phyloP scores from a whole-genome alignment of 1,139 yeast species.

The Diutina pseudorugosa region DNA sequence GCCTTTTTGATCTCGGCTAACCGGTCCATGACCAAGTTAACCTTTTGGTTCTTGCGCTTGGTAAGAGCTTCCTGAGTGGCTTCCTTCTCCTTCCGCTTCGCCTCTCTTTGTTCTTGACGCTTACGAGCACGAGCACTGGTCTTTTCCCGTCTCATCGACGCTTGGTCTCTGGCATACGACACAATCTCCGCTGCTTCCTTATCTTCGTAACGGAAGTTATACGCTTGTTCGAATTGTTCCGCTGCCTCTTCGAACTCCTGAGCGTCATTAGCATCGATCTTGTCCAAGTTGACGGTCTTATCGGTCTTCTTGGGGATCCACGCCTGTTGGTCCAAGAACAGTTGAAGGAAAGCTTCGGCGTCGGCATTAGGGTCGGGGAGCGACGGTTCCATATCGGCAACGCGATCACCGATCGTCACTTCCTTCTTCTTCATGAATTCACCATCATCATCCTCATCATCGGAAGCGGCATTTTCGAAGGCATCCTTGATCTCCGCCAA shows the following conservation, averaged over 20 bases:
- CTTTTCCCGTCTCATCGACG: constrained; percentile 75
- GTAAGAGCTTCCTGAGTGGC: constrained; percentile 52
- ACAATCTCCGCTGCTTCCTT: constrained; percentile 84
- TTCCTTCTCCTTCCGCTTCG: constrained; percentile 36
- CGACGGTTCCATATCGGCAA: neutral
- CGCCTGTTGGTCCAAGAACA: constrained; percentile 65
- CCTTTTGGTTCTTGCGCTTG: constrained; percentile 63
- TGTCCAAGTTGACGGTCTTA: constrained; percentile 43
- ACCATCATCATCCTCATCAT: constrained; percentile 30
- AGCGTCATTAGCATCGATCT: constrained; percentile 54
- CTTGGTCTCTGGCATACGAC: constrained; percentile 94
- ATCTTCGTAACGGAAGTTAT: constrained; percentile 91
- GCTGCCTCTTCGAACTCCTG: constrained; percentile 88
- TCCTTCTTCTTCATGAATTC: constrained; percentile 45
- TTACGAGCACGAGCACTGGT: constrained; percentile 68
- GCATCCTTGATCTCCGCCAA: constrained; percentile 66
- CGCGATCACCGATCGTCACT: constrained; percentile 8
- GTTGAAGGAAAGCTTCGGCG: constrained; percentile 57
- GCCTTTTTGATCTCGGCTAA: constrained; percentile 69
- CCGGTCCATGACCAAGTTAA: constrained; percentile 68
- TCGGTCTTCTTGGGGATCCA: constrained; percentile 70
- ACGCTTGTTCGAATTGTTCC: constrained; percentile 82
- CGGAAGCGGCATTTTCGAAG: constrained; percentile 35
- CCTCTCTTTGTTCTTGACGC: constrained; percentile 60
- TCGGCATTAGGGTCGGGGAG: constrained; percentile 64